Evolutionary conservation across 1,284 basidiomycete species (phyloP).

Genomic region (Melampsora abietis-canadensis): DNA sequence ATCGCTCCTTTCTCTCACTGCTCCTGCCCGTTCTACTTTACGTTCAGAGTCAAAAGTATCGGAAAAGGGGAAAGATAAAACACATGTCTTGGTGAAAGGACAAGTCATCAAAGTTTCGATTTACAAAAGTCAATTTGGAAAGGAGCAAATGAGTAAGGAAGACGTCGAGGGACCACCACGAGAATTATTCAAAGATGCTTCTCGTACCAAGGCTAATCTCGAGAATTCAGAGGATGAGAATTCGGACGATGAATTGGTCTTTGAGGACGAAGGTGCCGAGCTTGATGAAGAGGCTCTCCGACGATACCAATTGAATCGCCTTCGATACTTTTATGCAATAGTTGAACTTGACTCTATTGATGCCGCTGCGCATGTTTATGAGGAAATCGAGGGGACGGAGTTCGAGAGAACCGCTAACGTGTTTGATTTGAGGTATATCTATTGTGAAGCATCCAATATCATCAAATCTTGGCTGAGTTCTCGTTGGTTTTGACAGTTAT

Average conservation of each 20-base stretch:
- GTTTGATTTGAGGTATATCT: slow-evolving; percentile 68
- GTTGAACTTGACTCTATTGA: slow-evolving; percentile 79
- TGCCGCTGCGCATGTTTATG: slow-evolving; percentile 75
- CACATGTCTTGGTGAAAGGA: slow-evolving; percentile 56
- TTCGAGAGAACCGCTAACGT: slow-evolving; percentile 95
- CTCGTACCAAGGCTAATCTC: not conserved
- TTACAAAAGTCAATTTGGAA: slow-evolving; percentile 92
- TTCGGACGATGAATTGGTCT: slow-evolving; percentile 50
- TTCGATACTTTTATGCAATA: slow-evolving; percentile 94
- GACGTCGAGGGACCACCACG: slow-evolving; percentile 84
- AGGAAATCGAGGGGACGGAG: slow-evolving; percentile 89
- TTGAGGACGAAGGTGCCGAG: slow-evolving; percentile 53
- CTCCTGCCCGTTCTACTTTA: slow-evolving; percentile 46
- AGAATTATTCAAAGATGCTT: slow-evolving; percentile 69
- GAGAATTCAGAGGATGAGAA: slow-evolving; percentile 56
- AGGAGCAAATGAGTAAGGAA: slow-evolving; percentile 78
- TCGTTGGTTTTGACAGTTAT: slow-evolving; percentile 60
- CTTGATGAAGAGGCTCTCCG: slow-evolving; percentile 79
- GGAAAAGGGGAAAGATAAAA: slow-evolving; percentile 8
- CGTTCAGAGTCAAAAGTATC: not conserved
- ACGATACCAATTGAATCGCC: slow-evolving; percentile 86
- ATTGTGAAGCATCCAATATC: not conserved
- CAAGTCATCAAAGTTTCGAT: slow-evolving; percentile 72
- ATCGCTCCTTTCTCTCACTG: slow-evolving; percentile 65
- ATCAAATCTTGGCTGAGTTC: slow-evolving; percentile 13